Evolutionary conservation across 2,329 filamentous ascomycete species (phyloP), one percentile per base, ranked within the genome.

Genomic region (Corniculantispora saksenae): DNA sequence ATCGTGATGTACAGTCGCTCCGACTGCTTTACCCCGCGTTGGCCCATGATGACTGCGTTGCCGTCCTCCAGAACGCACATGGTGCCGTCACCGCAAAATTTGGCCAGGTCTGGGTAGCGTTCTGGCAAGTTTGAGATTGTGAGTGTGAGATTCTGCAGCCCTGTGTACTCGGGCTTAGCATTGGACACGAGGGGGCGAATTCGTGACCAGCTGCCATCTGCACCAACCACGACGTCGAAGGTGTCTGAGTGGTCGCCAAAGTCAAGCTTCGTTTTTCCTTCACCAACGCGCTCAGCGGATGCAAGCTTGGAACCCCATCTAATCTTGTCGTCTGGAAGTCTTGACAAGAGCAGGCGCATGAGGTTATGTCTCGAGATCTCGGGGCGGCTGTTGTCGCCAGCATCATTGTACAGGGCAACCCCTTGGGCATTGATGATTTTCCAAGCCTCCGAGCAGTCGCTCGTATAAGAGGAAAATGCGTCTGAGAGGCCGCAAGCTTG

Each of bases 381-480:
- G 0, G 80, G 79, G 0, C 77, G 70, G 7, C 69, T 48, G 3
- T 54, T 61, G 0, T 70, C 71, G 2, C 70, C 73, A 3, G 68
- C 56, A 17, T 73, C 69, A 0, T 48, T 61, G 48, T 72, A 67
- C 7, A 71, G 40, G 15, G 75, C 65, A 2, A 64, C 65, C 15
- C 74, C 77, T 5, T 70, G 61, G 3, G 70, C 72, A 27, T 69
- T 64, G 12, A 77, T 70, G 13, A 83, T 57, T 54, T 76, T 77
- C 45, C 76, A 61, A 1, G 72, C 74, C 50, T 84, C 78, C 62
- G 74, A 74, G 67, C 82, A 82, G 3, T 79, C 79, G 38, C 76
- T 74, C 1, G 79, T 89, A 76, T 92, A 88, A 53, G 82, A 79
- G 9, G 97, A 83, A 53, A 98, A 92, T 65, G 90, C 84, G 71